Evolutionary conservation across 2,329 filamentous ascomycete genomes (phyloP), one percentile per base, ranked within the genome.

Genomic region (Hysterium pulicare): DNA sequence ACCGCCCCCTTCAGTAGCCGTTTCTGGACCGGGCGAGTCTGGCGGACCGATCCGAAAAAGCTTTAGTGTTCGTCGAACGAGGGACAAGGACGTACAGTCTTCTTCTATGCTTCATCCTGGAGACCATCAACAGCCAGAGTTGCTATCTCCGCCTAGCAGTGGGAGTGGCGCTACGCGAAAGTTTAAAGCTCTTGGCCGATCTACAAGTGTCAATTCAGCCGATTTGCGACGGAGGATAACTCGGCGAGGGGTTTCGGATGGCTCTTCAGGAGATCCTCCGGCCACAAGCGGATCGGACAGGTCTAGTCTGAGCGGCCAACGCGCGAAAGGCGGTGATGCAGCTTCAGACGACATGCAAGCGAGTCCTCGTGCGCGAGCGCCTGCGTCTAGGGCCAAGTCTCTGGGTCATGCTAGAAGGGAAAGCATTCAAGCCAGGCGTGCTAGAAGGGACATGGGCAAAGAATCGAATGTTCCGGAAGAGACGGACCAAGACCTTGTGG

Each of bases 201-300:
- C 90, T 5, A 90, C 91, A 7, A 96, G 90, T 60, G 90, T 96
- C 41, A 95, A 90, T 58, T 93, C 88, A 2, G 88, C 85, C 21
- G 90, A 95, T 49, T 82, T 88, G 47, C 79, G 87, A 48, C 75
- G 86, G 47, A 81, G 86, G 41, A 69, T 80, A 37, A 72, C 73
- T 37, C 73, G 78, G 45, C 70, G 79, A 51, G 76, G 73, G 34
- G 73, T 72, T 30, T 72, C 74, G 2, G 81, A 83, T 42, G 70
- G 71, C 21, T 63, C 75, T 28, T 77, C 72, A 53, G 74, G 51
- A 47, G 85, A 90, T 16, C 81, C 84, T 21, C 85, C 86, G 9
- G 75, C 79, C 6, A 88, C 86, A 0, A 91, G 86, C 61, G 87
- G 86, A 5, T 93, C 87, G 4, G 88, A 94, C 50, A 82, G 86